A percentile compares a stretch with the other conserved stretches of the same genome.
Conservation (phyloP, 139 green algal genomes). For the Tetraselmis striata region DNA sequence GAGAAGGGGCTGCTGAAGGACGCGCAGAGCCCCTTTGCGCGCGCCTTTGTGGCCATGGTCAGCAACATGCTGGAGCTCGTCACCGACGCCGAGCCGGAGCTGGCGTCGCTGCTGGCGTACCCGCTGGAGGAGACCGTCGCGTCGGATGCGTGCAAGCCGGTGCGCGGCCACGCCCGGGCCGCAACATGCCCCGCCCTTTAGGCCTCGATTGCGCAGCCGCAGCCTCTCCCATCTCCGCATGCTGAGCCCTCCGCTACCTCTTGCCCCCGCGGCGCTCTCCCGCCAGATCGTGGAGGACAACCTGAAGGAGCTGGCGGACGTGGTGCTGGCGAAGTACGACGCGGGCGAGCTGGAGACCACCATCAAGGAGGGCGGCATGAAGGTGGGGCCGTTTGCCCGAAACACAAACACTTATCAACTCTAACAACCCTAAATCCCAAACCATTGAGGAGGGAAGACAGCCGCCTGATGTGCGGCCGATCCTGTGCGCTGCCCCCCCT, state of each 20-base stretch:
- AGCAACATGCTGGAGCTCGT: conserved; percentile 50
- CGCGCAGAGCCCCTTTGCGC: conserved; percentile 51
- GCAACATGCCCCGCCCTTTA: background rate
- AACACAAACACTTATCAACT: too few species aligned
- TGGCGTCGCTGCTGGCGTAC: conserved; percentile 73
- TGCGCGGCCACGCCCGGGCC: conserved; percentile 9
- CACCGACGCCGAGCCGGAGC: conserved; percentile 49
- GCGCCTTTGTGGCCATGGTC: conserved; percentile 39
- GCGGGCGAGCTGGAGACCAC: conserved; percentile 70
- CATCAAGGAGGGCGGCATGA: conserved; percentile 59
- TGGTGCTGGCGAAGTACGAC: conserved; percentile 68
- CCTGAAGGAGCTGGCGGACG: conserved; percentile 62
- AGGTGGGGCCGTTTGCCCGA: too few species aligned
- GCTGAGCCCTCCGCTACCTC: background rate
- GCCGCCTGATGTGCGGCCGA: too few species aligned
- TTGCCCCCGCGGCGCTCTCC: too few species aligned
- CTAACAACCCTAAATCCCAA: too few species aligned
- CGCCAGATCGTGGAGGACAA: conserved; percentile 63
- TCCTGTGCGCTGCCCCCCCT: too few species aligned
- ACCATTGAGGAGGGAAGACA: too few species aligned
- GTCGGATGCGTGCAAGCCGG: conserved; percentile 35
- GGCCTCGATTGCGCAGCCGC: background rate
- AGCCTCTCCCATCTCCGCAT: background rate
- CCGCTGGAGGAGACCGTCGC: conserved; percentile 76
- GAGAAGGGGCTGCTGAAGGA: conserved; percentile 46